phyloP scores from a whole-genome alignment of 2,329 filamentous ascomycete genomes.

The Fusarium longipes region DNA sequence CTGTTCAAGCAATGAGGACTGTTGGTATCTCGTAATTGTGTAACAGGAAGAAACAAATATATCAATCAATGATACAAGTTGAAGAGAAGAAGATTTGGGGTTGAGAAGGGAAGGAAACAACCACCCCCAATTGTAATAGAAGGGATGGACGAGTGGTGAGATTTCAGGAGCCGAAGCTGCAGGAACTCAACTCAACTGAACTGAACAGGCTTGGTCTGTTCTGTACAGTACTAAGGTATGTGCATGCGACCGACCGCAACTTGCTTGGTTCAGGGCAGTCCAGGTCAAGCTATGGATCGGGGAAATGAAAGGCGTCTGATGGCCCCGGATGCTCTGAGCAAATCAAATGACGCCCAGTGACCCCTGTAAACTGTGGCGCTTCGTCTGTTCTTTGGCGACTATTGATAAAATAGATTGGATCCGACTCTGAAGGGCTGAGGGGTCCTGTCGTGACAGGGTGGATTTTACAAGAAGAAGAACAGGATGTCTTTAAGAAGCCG shows the following conservation, averaged over 20 bases:
- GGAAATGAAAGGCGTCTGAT: constrained; percentile 44
- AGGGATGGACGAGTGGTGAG: constrained; percentile 10
- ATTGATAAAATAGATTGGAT: constrained; percentile 1
- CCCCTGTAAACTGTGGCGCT: constrained; percentile 26
- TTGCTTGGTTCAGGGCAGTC: not conserved
- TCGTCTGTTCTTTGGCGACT: constrained; percentile 31
- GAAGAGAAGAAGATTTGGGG: not conserved
- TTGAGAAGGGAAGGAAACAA: constrained; percentile 4
- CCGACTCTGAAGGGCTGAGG: constrained; percentile 10
- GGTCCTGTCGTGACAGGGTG: constrained; percentile 26
- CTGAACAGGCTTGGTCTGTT: not conserved
- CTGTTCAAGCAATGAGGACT: constrained; percentile 42
- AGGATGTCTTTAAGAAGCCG: constrained; percentile 16
- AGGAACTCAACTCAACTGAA: constrained; percentile 13
- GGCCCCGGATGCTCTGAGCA: constrained; percentile 18
- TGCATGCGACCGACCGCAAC: not conserved
- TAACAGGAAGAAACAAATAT: constrained; percentile 10
- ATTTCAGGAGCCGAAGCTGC: constrained; percentile 8
- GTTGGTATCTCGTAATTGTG: constrained; percentile 14
- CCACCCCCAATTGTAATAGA: not conserved
- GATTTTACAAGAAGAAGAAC: constrained; percentile 17
- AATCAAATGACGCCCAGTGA: constrained; percentile 16
- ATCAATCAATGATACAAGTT: constrained; percentile 24
- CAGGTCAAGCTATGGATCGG: constrained; percentile 7
- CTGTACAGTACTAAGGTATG: no score